Evolutionary conservation across 2,329 filamentous ascomycete species (phyloP), one percentile per base, ranked within the genome.

Genomic region (Aspergillus sp.): DNA sequence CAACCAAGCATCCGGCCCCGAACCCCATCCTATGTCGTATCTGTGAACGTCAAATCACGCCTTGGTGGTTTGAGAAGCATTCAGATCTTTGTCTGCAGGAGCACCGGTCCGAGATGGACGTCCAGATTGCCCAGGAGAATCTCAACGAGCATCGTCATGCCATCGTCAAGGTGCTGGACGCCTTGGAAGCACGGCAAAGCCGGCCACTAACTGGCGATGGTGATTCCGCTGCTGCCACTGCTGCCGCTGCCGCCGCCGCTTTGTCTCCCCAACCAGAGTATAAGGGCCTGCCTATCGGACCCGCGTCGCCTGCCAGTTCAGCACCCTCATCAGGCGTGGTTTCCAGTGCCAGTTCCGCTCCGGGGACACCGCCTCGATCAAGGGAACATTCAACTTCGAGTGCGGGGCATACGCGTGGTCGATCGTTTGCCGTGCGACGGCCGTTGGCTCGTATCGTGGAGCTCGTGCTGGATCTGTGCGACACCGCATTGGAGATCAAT

Each of bases 31-130:
- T 98, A 10, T 98, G 93, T 67, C 88, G 93, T 44, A 97, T 98
- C 46, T 98, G 93, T 66, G 93, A 98, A 65, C 87, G 93, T 45
- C 88, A 96, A 52, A 97, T 98, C 50, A 88, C 88, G 4, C 89
- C 91, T 0, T 98, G 93, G 93, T 98, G 93, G 94, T 98, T 98
- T 58, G 93, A 98, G 69, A 98, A 97, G 67, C 93, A 98, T 65
- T 95, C 91, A 2, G 94, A 98, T 59, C 73, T 97, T 19, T 98
- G 93, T 62, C 75, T 96, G 46, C 90, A 97, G 64, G 93, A 98
- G 64, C 93, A 98, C 63, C 84, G 86, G 44, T 91, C 93, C 0
- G 93, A 98, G 65, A 94, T 96, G 87, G 91, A 97, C 58, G 89
- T 98, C 3, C 91, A 98, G 64, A 85, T 97, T 75, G 82, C 90